Evolutionary conservation across 495 filamentous ascomycete genomes (phyloP).

Genomic region (Letharia columbiana): DNA sequence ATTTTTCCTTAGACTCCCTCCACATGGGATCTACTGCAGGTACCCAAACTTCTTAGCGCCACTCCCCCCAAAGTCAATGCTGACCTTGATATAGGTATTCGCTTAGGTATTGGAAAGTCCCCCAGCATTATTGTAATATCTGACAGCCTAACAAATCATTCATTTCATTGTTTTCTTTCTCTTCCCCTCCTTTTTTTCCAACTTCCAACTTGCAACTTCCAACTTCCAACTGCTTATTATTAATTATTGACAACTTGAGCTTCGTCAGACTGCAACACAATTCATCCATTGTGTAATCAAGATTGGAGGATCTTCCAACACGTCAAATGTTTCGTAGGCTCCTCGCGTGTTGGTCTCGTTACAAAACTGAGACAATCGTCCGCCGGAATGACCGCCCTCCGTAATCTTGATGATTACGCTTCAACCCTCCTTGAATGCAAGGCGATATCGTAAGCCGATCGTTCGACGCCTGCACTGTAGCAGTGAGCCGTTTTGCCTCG

Average conservation of each 20-base stretch:
- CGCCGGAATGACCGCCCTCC: not conserved
- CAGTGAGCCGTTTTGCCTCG: not conserved
- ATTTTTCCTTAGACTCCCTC: not conserved
- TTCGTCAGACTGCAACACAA: not conserved
- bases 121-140: not conserved
- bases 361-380: conserved; percentile 1
- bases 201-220: too few relatives aligned
- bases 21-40: conserved; percentile 13
- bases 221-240: too few relatives aligned
- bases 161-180: not conserved
- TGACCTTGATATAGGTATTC: not conserved
- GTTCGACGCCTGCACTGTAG: not conserved
- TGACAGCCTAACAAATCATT: not conserved
- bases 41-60: conserved; percentile 8
- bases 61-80: not conserved
- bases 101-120: too few relatives aligned
- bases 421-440: not conserved
- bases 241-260: too few relatives aligned
- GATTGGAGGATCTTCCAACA: conserved; percentile 11
- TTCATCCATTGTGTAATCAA: not conserved
- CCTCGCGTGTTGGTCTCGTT: not conserved
- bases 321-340: conserved; percentile 1
- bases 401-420: not conserved
- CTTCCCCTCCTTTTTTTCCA: not conserved
- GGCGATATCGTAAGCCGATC: not conserved